phyloP scores from a whole-genome alignment of 495 filamentous ascomycete genomes.

The Talaromyces adpressus region DNA sequence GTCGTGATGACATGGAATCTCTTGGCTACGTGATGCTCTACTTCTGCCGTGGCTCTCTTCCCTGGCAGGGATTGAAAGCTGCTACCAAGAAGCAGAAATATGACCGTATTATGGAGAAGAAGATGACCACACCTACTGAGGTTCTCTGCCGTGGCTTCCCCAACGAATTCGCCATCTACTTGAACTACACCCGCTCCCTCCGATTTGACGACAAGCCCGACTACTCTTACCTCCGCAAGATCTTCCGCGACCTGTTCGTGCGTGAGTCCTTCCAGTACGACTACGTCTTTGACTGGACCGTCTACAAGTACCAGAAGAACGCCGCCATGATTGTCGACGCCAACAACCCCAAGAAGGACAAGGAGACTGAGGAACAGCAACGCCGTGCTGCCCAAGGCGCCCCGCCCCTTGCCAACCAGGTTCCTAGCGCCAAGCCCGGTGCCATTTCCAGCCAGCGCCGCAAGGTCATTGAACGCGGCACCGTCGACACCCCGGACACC shows the following conservation, averaged over 20 bases:
- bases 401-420: constrained; percentile 47
- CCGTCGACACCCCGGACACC: constrained; percentile 72
- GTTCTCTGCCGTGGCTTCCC: constrained; percentile 99
- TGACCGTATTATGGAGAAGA: constrained; percentile 99
- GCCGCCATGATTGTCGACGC: constrained; percentile 81
- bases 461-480: constrained; percentile 70
- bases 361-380: constrained; percentile 69
- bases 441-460: constrained; percentile 73
- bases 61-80: constrained; percentile 99
- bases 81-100: constrained; percentile 99
- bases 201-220: constrained; percentile 99
- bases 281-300: constrained; percentile 99
- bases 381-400: constrained; percentile 53
- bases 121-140: constrained; percentile 99
- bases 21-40: constrained; percentile 99
- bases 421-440: constrained; percentile 57
- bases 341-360: constrained; percentile 59
- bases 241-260: constrained; percentile 99
- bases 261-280: constrained; percentile 99
- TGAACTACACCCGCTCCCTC: constrained; percentile 98
- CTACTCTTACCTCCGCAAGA: constrained; percentile 99
- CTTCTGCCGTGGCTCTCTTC: constrained; percentile 98
- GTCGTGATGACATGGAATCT: constrained; percentile 99
- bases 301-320: constrained; percentile 99
- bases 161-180: constrained; percentile 99